These are phyloP conservation scores for Leccinellum albellum DNA, from an alignment of 768 basidiomycete species.

Conservation along the genomic window DNA sequence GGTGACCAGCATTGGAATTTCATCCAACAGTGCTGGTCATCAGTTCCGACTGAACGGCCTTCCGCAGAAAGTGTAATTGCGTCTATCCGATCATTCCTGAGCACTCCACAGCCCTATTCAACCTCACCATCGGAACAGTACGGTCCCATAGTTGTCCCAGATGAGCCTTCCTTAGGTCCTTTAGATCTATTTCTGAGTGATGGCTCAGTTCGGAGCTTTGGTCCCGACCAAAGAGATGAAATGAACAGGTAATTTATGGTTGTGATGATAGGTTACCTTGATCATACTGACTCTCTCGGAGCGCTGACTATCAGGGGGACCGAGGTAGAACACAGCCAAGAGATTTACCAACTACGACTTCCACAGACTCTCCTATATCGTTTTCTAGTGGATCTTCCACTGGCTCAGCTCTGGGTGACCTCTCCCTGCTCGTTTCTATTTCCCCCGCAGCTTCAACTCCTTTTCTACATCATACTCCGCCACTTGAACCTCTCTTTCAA, in stretches of 20 bases:
- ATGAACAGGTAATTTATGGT: no score
- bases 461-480: not conserved
- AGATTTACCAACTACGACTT: no score
- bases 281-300: no score
- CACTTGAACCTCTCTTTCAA: not conserved
- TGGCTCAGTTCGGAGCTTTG: not conserved
- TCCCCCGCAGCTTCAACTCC: not conserved
- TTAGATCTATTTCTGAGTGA: not conserved
- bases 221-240: not conserved
- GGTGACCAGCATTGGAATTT: not conserved
- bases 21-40: not conserved
- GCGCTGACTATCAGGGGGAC: no score
- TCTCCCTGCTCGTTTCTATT: not conserved
- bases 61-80: not conserved
- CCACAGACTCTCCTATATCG: no score
- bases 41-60: not conserved
- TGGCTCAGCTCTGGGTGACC: conserved; percentile 6
- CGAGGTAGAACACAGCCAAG: no score
- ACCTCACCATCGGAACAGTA: not conserved
- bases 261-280: no score
- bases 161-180: not conserved
- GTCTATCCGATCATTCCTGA: not conserved
- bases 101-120: not conserved
- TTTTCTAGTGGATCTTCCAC: not conserved
- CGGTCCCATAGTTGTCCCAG: not conserved